Conservation (phyloP, 441 rosid genomes). For the Erodium texanum region DNA sequence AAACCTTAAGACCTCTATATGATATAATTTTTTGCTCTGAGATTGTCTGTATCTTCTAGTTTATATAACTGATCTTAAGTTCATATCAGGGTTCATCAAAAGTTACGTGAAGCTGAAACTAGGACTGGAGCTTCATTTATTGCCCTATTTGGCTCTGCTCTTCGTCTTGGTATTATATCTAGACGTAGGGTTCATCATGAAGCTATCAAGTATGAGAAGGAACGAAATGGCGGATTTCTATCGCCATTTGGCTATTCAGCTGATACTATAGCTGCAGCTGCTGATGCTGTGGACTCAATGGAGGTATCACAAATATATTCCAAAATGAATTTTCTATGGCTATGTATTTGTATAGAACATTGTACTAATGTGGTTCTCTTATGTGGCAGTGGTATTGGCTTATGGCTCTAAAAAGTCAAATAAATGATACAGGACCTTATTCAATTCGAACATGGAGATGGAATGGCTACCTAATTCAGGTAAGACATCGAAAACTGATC, state of each 20-base stretch:
- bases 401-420: conserved; percentile 46
- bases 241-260: conserved; percentile 88
- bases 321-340: background rate
- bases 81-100: conserved; percentile 57
- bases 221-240: conserved; percentile 72
- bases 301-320: conserved; percentile 41
- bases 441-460: conserved; percentile 68
- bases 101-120: conserved; percentile 48
- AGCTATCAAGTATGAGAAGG: conserved; percentile 66
- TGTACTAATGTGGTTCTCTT: conserved; percentile 22
- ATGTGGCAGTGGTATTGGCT: conserved; percentile 76
- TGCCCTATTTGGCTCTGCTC: conserved; percentile 64
- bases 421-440: conserved; percentile 21
- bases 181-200: conserved; percentile 72
- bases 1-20: background rate
- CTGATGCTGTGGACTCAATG: conserved; percentile 64
- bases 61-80: conserved; percentile 16
- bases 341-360: conserved; percentile 12
- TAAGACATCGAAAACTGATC: conserved; percentile 17
- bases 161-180: conserved; percentile 70
- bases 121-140: conserved; percentile 76
- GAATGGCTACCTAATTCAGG: conserved; percentile 85
- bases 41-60: background rate
- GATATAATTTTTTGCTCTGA: background rate
- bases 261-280: conserved; percentile 54